A percentile compares a stretch with the other conserved stretches of the same genome.
Conservation (phyloP, 129 eudicot genomes). For the Gnaphalium uliginosum region DNA sequence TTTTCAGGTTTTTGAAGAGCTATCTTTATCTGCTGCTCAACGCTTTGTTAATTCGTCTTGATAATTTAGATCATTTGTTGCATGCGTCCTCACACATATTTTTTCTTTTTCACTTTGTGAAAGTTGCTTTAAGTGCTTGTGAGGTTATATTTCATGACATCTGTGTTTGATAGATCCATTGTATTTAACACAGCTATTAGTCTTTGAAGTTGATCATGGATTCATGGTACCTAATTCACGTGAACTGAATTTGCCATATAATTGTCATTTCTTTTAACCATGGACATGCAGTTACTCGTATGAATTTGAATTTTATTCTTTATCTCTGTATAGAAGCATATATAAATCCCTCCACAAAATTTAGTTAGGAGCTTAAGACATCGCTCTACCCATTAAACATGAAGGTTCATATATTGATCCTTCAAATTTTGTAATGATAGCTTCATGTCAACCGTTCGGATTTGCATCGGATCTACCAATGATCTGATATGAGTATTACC, state of each 20-base stretch:
- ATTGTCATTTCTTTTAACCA: not conserved
- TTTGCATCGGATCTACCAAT: not conserved
- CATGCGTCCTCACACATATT: not conserved
- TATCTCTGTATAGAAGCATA: not conserved
- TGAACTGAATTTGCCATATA: not conserved
- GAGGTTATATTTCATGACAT: constrained; percentile 8
- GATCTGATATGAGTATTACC: not conserved
- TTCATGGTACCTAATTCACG: not conserved
- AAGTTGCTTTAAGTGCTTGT: constrained; percentile 8
- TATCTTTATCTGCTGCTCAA: constrained; percentile 62
- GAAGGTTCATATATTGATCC: not conserved
- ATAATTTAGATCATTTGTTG: constrained; percentile 20
- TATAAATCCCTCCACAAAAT: not conserved
- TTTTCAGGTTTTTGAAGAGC: constrained; percentile 79
- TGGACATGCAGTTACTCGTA: not conserved
- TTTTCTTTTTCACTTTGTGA: not conserved
- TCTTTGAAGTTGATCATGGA: not conserved
- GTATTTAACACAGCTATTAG: not conserved
- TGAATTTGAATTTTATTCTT: not conserved
- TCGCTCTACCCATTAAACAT: not conserved
- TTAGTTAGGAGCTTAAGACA: too few relatives aligned
- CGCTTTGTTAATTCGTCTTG: constrained; percentile 49
- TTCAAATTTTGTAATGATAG: too few relatives aligned
- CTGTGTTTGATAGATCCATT: not conserved
- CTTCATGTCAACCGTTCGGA: not conserved